Conservation (phyloP, 352 stramenopile genomes). For the Phytophthora uliginosa region DNA sequence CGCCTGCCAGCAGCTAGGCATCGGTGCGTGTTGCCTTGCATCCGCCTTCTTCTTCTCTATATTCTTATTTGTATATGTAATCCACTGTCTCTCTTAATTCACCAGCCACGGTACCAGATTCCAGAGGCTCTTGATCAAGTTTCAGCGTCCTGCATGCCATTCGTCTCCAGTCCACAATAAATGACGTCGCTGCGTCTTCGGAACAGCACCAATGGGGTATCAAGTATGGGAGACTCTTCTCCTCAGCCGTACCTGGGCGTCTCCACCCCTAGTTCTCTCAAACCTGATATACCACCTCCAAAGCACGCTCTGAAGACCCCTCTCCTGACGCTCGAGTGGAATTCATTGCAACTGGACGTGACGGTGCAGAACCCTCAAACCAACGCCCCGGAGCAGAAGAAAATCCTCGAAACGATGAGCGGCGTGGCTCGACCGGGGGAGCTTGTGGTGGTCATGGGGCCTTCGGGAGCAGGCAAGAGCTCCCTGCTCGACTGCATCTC, state of each 20-base stretch:
- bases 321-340: conserved; percentile 49
- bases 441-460: conserved; percentile 77
- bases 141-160: background rate
- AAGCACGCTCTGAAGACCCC: too few species aligned
- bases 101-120: background rate
- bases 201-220: background rate
- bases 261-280: conserved; percentile 6
- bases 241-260: background rate
- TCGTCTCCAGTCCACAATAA: background rate
- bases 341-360: conserved; percentile 41
- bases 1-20: background rate
- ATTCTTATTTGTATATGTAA: background rate
- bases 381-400: conserved; percentile 52
- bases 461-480: conserved; percentile 88
- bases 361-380: conserved; percentile 48
- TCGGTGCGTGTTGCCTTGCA: background rate
- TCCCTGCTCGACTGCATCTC: conserved; percentile 96
- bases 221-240: background rate
- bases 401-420: conserved; percentile 62
- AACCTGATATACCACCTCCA: conserved; percentile 10
- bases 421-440: conserved; percentile 61
- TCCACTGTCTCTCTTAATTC: background rate
- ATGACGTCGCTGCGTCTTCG: background rate
- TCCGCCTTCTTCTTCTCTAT: background rate
- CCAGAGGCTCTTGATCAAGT: background rate